phyloP scores from a whole-genome alignment of 441 rosid species.

The Manihot esculenta region DNA sequence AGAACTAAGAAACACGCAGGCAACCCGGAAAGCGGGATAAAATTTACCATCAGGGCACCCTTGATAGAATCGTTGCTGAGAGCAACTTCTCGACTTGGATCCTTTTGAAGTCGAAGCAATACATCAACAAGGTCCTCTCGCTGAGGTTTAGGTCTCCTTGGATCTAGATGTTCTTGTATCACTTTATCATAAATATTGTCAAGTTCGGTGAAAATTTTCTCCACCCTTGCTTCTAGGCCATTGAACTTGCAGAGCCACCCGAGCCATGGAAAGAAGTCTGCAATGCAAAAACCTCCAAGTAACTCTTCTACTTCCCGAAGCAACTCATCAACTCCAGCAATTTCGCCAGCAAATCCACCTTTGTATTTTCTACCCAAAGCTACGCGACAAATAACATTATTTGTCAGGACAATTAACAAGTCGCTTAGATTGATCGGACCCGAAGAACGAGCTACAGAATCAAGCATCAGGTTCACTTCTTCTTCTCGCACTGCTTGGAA shows the following conservation, averaged over 20 bases:
- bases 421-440: constrained; percentile 31
- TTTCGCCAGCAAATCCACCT: constrained; percentile 20
- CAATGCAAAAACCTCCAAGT: constrained; percentile 37
- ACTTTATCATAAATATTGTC: constrained; percentile 38
- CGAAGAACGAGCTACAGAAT: constrained; percentile 6
- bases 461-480: constrained; percentile 14
- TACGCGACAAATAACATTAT: constrained; percentile 28
- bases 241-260: constrained; percentile 40
- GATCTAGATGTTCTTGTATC: constrained; percentile 34
- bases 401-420: constrained; percentile 6
- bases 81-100: constrained; percentile 24
- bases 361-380: constrained; percentile 35
- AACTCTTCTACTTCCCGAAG: constrained; percentile 44
- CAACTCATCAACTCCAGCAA: constrained; percentile 34
- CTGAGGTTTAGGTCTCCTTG: constrained; percentile 13
- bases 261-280: constrained; percentile 54
- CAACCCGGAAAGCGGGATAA: neutral
- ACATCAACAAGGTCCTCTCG: constrained; percentile 40
- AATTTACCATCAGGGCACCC: constrained; percentile 37
- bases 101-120: constrained; percentile 32
- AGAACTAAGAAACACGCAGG: too few relatives aligned
- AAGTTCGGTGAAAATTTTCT: constrained; percentile 28
- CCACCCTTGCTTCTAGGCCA: constrained; percentile 38
- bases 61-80: constrained; percentile 43
- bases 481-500: constrained; percentile 29